These are phyloP conservation scores for Salix purpurea DNA, from an alignment of 345 rosid genomes.

Conservation along the genomic window DNA sequence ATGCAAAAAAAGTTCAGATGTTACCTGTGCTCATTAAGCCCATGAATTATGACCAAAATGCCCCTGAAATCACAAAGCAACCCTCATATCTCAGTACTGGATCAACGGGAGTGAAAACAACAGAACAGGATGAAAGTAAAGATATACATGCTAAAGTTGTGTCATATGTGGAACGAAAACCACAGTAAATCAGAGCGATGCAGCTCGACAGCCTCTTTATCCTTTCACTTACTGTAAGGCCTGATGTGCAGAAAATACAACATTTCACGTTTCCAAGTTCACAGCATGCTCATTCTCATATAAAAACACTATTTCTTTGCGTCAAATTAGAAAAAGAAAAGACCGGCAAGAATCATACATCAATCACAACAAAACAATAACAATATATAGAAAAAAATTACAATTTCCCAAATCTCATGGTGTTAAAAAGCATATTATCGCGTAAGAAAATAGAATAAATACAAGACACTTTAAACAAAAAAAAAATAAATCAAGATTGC, in stretches of 20 bases:
- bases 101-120: background rate
- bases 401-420: background rate
- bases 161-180: background rate
- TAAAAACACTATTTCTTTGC: background rate
- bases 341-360: background rate
- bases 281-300: background rate
- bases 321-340: background rate
- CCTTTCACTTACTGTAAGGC: background rate
- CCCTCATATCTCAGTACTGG: background rate
- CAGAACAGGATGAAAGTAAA: background rate
- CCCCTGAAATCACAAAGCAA: slow-evolving; percentile 49
- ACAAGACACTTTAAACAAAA: too few relatives aligned
- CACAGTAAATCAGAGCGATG: slow-evolving; percentile 5
- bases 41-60: slow-evolving; percentile 80
- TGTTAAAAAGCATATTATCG: background rate
- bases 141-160: slow-evolving; percentile 14
- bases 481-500: background rate
- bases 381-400: background rate
- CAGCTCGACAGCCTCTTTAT: slow-evolving; percentile 9
- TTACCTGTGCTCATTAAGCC: slow-evolving; percentile 96
- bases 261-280: background rate
- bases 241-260: background rate
- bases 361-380: background rate
- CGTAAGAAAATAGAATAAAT: background rate
- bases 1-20: background rate